Evolutionary conservation across 306 rosid genomes (phyloP), one percentile per base, ranked within the genome.

Genomic region (Cucurbita maxima): DNA sequence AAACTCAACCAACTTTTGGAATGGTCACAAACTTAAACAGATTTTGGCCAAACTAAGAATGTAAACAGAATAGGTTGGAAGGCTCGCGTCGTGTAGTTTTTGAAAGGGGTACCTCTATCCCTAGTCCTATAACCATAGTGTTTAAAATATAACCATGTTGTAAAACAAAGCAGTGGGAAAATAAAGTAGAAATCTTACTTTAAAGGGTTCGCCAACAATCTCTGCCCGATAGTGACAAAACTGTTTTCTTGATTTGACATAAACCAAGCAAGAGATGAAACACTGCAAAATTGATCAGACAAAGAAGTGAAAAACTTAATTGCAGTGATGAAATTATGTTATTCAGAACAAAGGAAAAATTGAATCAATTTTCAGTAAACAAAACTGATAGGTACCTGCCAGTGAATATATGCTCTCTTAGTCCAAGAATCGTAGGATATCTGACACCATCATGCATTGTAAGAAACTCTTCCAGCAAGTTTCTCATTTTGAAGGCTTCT

Each of bases 401-500:
- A 72, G 96, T 94, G 82, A 94, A 94, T 76, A 94, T 94, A 83
- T 87, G 89, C 87, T 94, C 98, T 81, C 98, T 83, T 54, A 94
- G 96, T 80, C 98, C 98, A 76, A 94, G 97, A 73, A 94, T 94
- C 19, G 97, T 88, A 18, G 98, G 98, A 81, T 16, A 64, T 82
- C 92, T 81, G 41, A 87, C 88, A 73, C 89, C 90, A 77, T 75
- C 95, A 38, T 86, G 88, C 58, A 76, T 79, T 66, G 51, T 30
- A 64, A 87, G 88, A 83, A 94, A 87, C 80, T 94, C 97, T 89
- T 94, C 85, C 84, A 94, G 85, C 80, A 94, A 79, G 78, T 94
- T 94, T 85, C 98, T 90, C 96, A 94, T 90, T 83, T 94, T 94
- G 92, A 90, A 94, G 84, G 98, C 92, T 84, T 94, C 98, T 84